A percentile compares a stretch with the other conserved stretches of the same genome.
Evolutionary conservation across 352 stramenopile species (phyloP).

Genomic region (Blastocystis hominis): DNA sequence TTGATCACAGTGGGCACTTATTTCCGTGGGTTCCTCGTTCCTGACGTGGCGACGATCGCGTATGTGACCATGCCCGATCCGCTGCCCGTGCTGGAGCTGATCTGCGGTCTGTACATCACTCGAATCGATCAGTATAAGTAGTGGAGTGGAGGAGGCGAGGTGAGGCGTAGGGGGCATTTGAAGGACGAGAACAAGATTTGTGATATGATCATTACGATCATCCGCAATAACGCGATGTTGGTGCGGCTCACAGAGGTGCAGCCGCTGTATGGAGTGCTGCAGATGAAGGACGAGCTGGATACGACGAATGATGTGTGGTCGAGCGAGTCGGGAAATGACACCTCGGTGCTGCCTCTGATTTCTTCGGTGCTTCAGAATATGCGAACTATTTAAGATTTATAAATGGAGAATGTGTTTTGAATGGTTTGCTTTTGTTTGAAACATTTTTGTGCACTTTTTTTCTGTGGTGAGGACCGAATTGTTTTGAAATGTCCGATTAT

Average conservation of each 20-base stretch:
- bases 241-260: conserved; percentile 17
- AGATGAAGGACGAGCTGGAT: conserved; percentile 44
- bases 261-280: conserved; percentile 17
- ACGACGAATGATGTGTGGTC: background rate
- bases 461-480: too few relatives aligned
- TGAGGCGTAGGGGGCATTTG: conserved; percentile 43
- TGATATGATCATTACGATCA: conserved; percentile 38
- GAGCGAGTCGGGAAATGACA: background rate
- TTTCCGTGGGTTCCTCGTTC: conserved; percentile 45
- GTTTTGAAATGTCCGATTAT: background rate
- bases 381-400: background rate
- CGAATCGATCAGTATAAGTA: conserved; percentile 50
- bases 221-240: conserved; percentile 37
- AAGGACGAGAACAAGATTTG: conserved; percentile 25
- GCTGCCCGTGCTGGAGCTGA: conserved; percentile 32
- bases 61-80: conserved; percentile 44
- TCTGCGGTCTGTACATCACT: conserved; percentile 51
- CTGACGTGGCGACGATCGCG: conserved; percentile 18
- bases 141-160: too few relatives aligned
- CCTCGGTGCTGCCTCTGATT: conserved; percentile 25
- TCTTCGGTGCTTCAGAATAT: conserved; percentile 53
- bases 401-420: too few relatives aligned
- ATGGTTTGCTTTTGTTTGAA: too few relatives aligned
- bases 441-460: too few relatives aligned
- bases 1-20: conserved; percentile 38